Percentiles rank a stretch among this genome's conserved stretches.
Evolutionary conservation across 345 rosid genomes (phyloP).

Genomic region (Melaleuca alternifolia): DNA sequence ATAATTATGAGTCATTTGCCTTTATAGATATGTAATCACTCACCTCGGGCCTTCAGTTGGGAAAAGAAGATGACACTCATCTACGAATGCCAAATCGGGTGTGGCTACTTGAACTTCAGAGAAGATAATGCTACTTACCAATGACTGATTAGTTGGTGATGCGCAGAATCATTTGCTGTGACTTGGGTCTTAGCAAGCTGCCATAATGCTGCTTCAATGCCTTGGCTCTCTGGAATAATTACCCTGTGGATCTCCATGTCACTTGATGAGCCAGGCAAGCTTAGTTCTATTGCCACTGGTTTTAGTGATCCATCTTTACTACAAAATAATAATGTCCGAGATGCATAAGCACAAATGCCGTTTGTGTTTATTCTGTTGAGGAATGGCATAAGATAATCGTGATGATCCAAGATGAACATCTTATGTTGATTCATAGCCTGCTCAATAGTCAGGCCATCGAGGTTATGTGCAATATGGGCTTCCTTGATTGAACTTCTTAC

Average conservation of each 20-base stretch:
- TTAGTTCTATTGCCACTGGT: slow-evolving; percentile 51
- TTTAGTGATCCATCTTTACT: slow-evolving; percentile 21
- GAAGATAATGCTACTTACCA: slow-evolving; percentile 29
- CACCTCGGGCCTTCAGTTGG: background rate
- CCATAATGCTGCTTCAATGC: slow-evolving; percentile 46
- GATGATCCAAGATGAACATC: slow-evolving; percentile 49
- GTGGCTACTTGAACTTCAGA: background rate
- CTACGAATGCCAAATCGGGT: background rate
- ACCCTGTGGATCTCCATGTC: slow-evolving; percentile 2
- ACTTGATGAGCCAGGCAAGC: slow-evolving; percentile 16
- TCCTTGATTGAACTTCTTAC: slow-evolving; percentile 19
- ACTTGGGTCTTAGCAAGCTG: slow-evolving; percentile 58
- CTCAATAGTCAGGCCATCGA: slow-evolving; percentile 29
- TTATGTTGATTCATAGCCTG: slow-evolving; percentile 34
- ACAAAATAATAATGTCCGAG: slow-evolving; percentile 41
- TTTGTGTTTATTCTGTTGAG: slow-evolving; percentile 20
- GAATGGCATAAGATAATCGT: slow-evolving; percentile 49
- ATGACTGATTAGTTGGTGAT: slow-evolving; percentile 53
- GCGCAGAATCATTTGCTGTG: slow-evolving; percentile 44
- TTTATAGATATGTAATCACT: background rate
- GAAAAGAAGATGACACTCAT: background rate
- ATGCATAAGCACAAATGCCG: slow-evolving; percentile 45
- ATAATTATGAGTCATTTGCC: background rate
- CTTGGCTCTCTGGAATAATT: slow-evolving; percentile 31
- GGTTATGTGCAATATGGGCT: slow-evolving; percentile 26